These are phyloP conservation scores for Yamadazyma sp. DNA, from an alignment of 1,139 yeast species.

Conservation along the genomic window DNA sequence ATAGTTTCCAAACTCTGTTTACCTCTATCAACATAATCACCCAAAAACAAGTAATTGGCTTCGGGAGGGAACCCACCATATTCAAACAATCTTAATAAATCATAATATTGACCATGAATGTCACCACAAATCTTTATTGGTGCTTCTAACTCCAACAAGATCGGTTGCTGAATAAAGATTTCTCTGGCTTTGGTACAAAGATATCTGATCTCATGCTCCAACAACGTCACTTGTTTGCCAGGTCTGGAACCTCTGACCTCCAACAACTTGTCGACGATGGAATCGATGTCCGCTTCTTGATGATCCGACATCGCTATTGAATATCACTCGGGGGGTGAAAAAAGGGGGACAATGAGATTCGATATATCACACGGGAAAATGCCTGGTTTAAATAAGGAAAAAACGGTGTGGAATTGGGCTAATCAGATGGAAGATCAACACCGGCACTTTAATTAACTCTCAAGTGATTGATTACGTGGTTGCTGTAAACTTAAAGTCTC, in stretches of 20 bases:
- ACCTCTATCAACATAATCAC: slow-evolving; percentile 98
- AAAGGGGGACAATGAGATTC: background rate
- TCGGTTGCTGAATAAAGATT: slow-evolving; percentile 96
- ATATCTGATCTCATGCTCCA: slow-evolving; percentile 91
- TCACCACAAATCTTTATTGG: slow-evolving; percentile 96
- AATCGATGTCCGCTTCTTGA: slow-evolving; percentile 93
- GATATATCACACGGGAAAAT: slow-evolving; percentile 1
- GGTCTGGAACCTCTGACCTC: slow-evolving; percentile 99
- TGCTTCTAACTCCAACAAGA: slow-evolving; percentile 90
- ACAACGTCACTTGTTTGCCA: slow-evolving; percentile 91
- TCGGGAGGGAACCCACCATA: slow-evolving; percentile 99
- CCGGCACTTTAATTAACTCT: background rate
- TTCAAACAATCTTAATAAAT: slow-evolving; percentile 89
- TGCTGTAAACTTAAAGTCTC: background rate
- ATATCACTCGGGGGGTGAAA: no score
- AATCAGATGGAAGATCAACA: no score
- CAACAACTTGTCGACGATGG: slow-evolving; percentile 92
- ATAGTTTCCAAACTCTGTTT: slow-evolving; percentile 94
- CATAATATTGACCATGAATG: slow-evolving; percentile 97
- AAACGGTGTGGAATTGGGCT: background rate
- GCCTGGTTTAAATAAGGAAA: background rate
- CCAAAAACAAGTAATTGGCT: slow-evolving; percentile 90
- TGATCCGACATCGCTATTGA: slow-evolving; percentile 47
- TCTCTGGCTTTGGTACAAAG: slow-evolving; percentile 97
- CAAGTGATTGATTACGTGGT: background rate